These are phyloP conservation scores for Pichia sp. DNA, from an alignment of 1,139 yeast genomes.

Conservation along the genomic window DNA sequence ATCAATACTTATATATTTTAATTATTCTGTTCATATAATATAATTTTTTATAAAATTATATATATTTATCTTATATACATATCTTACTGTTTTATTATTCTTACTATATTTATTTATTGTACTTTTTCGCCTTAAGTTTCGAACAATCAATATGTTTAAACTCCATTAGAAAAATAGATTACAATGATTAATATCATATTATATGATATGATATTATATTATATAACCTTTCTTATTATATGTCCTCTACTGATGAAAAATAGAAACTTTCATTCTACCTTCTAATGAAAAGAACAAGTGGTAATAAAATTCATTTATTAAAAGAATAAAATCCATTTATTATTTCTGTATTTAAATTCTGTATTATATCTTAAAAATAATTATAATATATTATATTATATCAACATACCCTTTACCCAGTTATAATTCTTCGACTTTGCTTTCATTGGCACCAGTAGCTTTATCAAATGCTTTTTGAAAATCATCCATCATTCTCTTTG, in stretches of 20 bases:
- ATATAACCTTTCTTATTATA: not conserved
- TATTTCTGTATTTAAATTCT: too few species aligned
- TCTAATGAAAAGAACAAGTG: conserved; percentile 11
- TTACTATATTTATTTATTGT: conserved; percentile 1
- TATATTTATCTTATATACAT: not conserved
- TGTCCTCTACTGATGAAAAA: conserved; percentile 16
- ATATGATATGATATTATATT: not conserved
- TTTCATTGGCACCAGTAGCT: not conserved
- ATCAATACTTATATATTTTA: too few species aligned
- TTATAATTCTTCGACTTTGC: conserved; percentile 4
- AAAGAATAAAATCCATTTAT: too few species aligned
- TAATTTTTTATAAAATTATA: not conserved
- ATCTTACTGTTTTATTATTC: not conserved
- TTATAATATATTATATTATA: too few species aligned
- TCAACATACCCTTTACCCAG: not conserved
- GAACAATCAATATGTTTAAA: not conserved
- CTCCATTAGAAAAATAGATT: conserved; percentile 12
- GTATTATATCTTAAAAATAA: too few species aligned
- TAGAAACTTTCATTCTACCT: conserved; percentile 1
- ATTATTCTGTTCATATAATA: too few species aligned
- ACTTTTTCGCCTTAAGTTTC: conserved; percentile 14
- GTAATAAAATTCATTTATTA: too few species aligned
- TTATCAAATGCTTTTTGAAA: conserved; percentile 7
- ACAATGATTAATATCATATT: too few species aligned
- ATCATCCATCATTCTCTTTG: conserved; percentile 14